Evolutionary conservation across 176 grass and related monocot species (phyloP).

Genomic region (Aechmea fasciata): DNA sequence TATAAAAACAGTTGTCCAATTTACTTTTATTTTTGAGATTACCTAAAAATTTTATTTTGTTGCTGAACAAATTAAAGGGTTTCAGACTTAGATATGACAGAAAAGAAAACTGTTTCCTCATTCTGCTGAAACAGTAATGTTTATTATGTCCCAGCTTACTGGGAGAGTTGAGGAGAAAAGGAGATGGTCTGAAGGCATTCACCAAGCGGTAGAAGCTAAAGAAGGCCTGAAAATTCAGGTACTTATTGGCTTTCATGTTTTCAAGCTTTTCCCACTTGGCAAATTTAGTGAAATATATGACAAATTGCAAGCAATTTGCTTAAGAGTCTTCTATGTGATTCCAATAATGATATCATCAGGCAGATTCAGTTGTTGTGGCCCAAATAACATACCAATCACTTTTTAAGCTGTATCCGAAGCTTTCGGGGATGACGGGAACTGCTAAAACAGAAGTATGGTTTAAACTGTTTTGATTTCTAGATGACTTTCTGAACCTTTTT

Average conservation of each 20-base stretch:
- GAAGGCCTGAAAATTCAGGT: constrained; percentile 91
- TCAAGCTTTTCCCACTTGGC: constrained; percentile 3
- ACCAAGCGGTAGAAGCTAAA: constrained; percentile 99
- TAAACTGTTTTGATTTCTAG: not conserved
- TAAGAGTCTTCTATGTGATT: constrained; percentile 13
- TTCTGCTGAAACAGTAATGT: constrained; percentile 16
- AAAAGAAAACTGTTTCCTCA: not conserved
- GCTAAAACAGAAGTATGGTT: constrained; percentile 84
- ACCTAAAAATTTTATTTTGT: not conserved
- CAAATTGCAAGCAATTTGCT: constrained; percentile 12
- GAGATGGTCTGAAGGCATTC: constrained; percentile 98
- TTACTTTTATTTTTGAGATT: too few relatives aligned
- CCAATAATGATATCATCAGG: constrained; percentile 47
- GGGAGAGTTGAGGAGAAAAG: constrained; percentile 88
- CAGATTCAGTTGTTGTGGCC: constrained; percentile 88
- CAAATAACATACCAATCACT: constrained; percentile 97
- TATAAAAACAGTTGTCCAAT: too few relatives aligned
- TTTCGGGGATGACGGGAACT: constrained; percentile 97
- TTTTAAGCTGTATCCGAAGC: constrained; percentile 98
- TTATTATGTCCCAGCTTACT: constrained; percentile 57
- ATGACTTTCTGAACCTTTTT: constrained; percentile 1
- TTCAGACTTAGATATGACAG: not conserved
- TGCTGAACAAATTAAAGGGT: not conserved
- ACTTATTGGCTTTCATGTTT: constrained; percentile 17
- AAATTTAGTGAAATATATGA: not conserved